Evolutionary conservation across 2,329 filamentous ascomycete species (phyloP).

Genomic region (Canariomyces notabilis): DNA sequence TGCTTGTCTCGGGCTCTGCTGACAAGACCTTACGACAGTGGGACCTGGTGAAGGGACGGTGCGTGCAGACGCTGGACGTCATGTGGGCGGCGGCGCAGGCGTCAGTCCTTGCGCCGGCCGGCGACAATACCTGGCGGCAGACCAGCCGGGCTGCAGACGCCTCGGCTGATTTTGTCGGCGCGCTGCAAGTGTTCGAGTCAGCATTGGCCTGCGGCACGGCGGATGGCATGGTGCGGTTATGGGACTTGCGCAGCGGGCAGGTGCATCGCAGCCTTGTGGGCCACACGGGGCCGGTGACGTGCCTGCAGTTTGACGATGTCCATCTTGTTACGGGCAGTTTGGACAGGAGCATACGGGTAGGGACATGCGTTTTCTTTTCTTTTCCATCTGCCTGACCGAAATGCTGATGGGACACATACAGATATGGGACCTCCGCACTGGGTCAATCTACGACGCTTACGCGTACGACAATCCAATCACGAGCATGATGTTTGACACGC

Average conservation of each 20-base stretch:
- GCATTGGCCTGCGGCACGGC: constrained; percentile 94
- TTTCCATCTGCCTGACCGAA: constrained; percentile 15
- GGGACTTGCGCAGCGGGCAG: constrained; percentile 94
- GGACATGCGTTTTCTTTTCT: constrained; percentile 29
- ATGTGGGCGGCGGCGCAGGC: constrained; percentile 96
- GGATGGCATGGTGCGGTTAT: constrained; percentile 92
- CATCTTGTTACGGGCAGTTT: constrained; percentile 89
- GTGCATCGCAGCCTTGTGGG: constrained; percentile 95
- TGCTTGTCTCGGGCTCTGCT: constrained; percentile 88
- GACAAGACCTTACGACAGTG: constrained; percentile 97
- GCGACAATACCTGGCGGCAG: constrained; percentile 66
- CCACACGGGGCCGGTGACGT: constrained; percentile 90
- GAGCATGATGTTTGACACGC: constrained; percentile 93
- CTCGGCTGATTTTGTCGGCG: constrained; percentile 86
- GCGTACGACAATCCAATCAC: constrained; percentile 90
- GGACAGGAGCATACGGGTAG: constrained; percentile 89
- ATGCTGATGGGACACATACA: no score
- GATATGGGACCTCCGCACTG: constrained; percentile 98
- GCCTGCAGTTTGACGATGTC: constrained; percentile 91
- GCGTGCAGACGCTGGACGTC: constrained; percentile 94
- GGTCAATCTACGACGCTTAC: constrained; percentile 91
- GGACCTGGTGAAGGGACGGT: constrained; percentile 96
- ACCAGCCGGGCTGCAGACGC: constrained; percentile 67
- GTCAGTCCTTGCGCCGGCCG: constrained; percentile 56
- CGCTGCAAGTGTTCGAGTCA: constrained; percentile 91